Evolutionary conservation across 331 rosid species (phyloP).

Genomic region (Prunus yedoensis): DNA sequence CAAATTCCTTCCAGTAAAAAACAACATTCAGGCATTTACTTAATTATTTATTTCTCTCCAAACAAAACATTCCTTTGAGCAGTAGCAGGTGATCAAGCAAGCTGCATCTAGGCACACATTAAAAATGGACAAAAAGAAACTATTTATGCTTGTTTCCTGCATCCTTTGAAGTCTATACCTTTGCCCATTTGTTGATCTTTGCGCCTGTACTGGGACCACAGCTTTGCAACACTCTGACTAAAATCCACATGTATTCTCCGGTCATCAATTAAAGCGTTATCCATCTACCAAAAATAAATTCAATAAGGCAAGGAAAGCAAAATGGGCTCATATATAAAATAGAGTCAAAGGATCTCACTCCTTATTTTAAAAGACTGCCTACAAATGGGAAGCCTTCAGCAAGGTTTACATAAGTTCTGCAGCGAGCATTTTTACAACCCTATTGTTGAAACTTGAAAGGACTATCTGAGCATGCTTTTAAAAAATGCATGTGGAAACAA

Average conservation of each 20-base stretch:
- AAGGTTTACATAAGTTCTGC: neutral
- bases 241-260: conserved; percentile 97
- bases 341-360: neutral
- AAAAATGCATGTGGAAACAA: neutral
- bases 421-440: neutral
- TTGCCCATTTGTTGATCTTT: conserved; percentile 58
- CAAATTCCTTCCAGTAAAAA: neutral
- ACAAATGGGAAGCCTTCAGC: neutral
- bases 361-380: neutral
- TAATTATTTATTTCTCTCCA: neutral
- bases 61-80: neutral
- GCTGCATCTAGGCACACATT: neutral
- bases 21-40: neutral
- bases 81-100: neutral
- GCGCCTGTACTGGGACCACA: conserved; percentile 84
- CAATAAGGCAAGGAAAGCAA: neutral
- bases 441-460: neutral
- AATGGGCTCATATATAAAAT: neutral
- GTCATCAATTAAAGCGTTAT: conserved; percentile 93
- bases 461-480: neutral
- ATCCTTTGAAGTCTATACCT: conserved; percentile 37
- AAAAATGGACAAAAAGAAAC: neutral
- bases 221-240: conserved; percentile 89
- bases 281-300: conserved; percentile 61
- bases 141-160: neutral